Evolutionary conservation across 257 asterid species (phyloP).

Genomic region (Dorcoceras hygrometricum): DNA sequence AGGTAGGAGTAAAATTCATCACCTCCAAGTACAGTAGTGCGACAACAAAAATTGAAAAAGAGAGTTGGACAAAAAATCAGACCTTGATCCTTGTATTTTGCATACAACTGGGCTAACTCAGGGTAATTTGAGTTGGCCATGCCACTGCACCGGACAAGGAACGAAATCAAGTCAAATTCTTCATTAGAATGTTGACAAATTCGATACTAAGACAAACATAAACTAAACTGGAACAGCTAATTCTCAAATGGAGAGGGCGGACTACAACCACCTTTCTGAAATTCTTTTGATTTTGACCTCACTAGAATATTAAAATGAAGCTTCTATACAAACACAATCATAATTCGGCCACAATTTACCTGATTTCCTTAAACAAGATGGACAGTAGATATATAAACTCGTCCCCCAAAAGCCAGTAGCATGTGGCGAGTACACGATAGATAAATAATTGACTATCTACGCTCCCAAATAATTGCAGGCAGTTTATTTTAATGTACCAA

Average conservation of each 20-base stretch:
- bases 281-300: too few relatives aligned
- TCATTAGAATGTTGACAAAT: not conserved
- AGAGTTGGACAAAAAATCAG: conserved; percentile 15
- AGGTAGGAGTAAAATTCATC: not conserved
- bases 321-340: too few relatives aligned
- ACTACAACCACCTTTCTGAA: too few relatives aligned
- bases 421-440: not conserved
- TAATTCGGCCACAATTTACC: too few relatives aligned
- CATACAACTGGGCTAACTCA: conserved; percentile 61
- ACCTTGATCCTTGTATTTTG: conserved; percentile 86
- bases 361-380: too few relatives aligned
- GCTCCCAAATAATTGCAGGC: not conserved
- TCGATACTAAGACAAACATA: too few relatives aligned
- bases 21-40: not conserved
- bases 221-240: not conserved
- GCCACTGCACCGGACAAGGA: conserved; percentile 55
- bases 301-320: too few relatives aligned
- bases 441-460: not conserved
- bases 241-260: not conserved
- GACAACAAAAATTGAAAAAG: not conserved
- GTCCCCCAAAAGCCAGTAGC: not conserved
- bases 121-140: conserved; percentile 80
- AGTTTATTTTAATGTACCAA: not conserved
- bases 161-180: not conserved
- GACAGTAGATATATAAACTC: too few relatives aligned